Base-by-base conservation (phyloP, 78 protist species). In the Guillardia theta region DNA sequence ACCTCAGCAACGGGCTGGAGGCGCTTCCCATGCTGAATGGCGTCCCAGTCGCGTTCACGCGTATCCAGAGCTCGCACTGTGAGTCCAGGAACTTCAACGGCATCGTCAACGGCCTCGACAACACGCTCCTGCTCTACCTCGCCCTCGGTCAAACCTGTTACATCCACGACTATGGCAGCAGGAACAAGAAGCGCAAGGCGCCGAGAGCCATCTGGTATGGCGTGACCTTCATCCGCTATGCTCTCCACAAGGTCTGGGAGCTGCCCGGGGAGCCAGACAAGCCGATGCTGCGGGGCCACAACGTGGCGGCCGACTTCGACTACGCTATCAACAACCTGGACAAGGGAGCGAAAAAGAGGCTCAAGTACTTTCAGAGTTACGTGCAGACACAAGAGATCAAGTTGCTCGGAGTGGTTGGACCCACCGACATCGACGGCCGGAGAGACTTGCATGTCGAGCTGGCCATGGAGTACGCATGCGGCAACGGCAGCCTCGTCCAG, bases 41-140 rank as follows among this genome's bases (percentile, higher is more conserved):
- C 4, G 12, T 12, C 15, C 83, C 83, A 0, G 33, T 70, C 1
- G 83, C 83, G 21, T 70, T 70, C 83, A 33, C 41, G 6, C 9
- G 83, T 36, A 70, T 70, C n/a, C 83, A 70, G 83, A 70, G 83
- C 83, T 70, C 83, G 1, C 83, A 70, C 83, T 70, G 83, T 70
- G 83, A 70, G 36, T 24, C 83, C 0, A 24, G 41, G 4, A 70
- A 70, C 22, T 70, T 70, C 83, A 70, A 70, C 41, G 83, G 83
- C 46, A 70, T 70, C 0, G 46, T 70, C 83, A 43, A 43, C 22
- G 83, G 45, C 22, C 83, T 70, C 4, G 83, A 70, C 22, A 15
- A 36, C 41, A 70, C 83, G 33, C 41, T 70, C 36, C 41, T 70
- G 9, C 33, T 70, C 4, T 70, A 70, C 83, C 22, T 70, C 21